Base-by-base conservation (phyloP, 495 filamentous ascomycete genomes). In the Hypoxylon cercidicola region DNA sequence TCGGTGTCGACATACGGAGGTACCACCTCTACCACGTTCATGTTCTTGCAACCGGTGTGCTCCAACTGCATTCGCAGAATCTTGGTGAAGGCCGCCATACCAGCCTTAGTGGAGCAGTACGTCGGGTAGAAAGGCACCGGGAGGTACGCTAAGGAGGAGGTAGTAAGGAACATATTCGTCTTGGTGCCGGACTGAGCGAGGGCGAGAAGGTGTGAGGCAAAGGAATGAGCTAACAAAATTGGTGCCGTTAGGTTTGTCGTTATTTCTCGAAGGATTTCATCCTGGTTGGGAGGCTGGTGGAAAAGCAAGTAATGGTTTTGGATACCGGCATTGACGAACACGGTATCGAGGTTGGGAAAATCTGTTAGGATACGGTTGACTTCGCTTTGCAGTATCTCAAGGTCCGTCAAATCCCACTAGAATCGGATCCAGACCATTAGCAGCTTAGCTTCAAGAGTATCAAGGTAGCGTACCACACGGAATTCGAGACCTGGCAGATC, bases 1-100 rank as follows among this genome's bases (percentile, higher is more conserved):
- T 39, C 69, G 11, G 77, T 81, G 39, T 77, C 74, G 1, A 76
- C 71, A 61, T 77, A 80, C 9, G 75, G 78, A 5, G 75, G 75
- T 2, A 68, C 66, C 2, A 81, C 40, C 58, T 81, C 75, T 9
- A 70, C 48, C 12, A 76, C 64, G 12, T 7, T 3, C 25, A 28
- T 28, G 25, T 28, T 28, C 7, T n/a, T 28, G 50, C 19, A 19
- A 41, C 15, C 4, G 44, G 39, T 3, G 15, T 39, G 43, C 11
- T 15, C 32, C 0, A 78, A 19, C 59, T 78, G 71, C 25, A 68
- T 55, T 13, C 76, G 68, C 1, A 78, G 55, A n/a, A 60, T 39
- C 21, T 76, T 63, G 39, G 52, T 48, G 15, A 76, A 66, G 11
- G 53, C 43, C 30, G 78, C 75, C 8, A 77, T 55, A 11, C 62